A percentile compares a stretch with the other conserved stretches of the same genome.
These are phyloP conservation scores for Falciphora oryzae DNA, from an alignment of 2,329 filamentous ascomycete species.

Conservation along the genomic window DNA sequence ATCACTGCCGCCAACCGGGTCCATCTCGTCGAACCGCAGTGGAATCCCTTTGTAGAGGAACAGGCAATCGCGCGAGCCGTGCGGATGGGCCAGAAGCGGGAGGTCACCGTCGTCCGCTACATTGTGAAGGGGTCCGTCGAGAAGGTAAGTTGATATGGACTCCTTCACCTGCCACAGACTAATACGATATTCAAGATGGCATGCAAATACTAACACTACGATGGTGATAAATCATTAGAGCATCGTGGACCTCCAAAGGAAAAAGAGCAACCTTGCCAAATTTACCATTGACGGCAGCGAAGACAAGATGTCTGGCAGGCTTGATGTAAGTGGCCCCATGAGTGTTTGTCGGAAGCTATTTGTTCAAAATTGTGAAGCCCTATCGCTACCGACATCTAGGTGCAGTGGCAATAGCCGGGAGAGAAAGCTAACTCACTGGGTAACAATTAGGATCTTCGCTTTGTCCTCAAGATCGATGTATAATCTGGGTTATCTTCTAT, in stretches of 20 bases:
- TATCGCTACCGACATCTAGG: no score
- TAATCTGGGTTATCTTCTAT: no score
- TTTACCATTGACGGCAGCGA: slow-evolving; percentile 2
- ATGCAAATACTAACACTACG: neutral
- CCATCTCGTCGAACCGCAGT: slow-evolving; percentile 47
- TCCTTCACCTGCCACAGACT: neutral
- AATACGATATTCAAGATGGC: no score
- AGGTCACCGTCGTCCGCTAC: slow-evolving; percentile 41
- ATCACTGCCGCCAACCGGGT: slow-evolving; percentile 41
- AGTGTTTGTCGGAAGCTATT: neutral
- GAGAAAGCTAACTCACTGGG: no score
- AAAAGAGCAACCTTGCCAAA: neutral
- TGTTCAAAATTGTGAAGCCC: no score
- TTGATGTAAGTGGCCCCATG: neutral
- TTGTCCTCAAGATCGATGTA: no score
- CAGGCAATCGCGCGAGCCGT: slow-evolving; percentile 45
- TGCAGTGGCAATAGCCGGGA: no score
- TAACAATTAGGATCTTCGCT: no score
- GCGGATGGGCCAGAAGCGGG: slow-evolving; percentile 37
- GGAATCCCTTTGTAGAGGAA: slow-evolving; percentile 47
- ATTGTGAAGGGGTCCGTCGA: slow-evolving; percentile 37
- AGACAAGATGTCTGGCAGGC: neutral
- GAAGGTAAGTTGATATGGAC: slow-evolving; percentile 26
- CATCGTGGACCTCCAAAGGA: slow-evolving; percentile 1
- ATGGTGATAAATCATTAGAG: neutral